Base-by-base conservation (phyloP, 495 filamentous ascomycete genomes). In the Tuber brumale region DNA sequence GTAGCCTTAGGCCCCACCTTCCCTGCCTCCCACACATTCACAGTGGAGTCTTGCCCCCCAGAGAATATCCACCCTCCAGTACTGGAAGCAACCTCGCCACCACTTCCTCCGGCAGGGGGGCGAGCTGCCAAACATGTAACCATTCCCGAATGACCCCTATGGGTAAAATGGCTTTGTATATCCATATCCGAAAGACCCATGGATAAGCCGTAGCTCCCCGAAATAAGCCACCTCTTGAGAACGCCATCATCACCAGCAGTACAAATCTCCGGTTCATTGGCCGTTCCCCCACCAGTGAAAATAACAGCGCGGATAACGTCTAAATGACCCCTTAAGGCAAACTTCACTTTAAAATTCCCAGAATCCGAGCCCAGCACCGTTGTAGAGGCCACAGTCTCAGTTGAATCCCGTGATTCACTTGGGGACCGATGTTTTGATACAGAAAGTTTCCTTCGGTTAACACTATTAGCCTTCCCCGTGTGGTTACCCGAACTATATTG, bases 51-150 rank as follows among this genome's bases (percentile, higher is more conserved):
- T 82, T 97, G 93, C 5, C 95, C 95, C 66, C 96, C 95, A 27
- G 94, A 97, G 84, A 99, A 98, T 51, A 99, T 92, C 95, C 96
- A 98, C 9, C 96, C 96, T 78, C 97, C 94, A 31, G 93, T 93
- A 74, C 91, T 87, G 1, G 90, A 91, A 7, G 45, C 69, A 35
- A 51, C 57, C 14, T 74, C 75, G 45, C 72, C 51, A 37, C 74
- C 79, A 18, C 41, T 69, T 3, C 76, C 72, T 45, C 44, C 91
- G 9, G 91, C 89, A 5, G 93, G 89, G 2, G 94, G 93, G 86
- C 92, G 97, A 4, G 95, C 92, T 3, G 96, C 91, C 16, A 99
- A 85, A 12, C 89, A 93, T 71, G 94, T 92, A 16, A 99, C 94
- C n/a, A 93, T 89, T 16, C 95, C 95, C 35, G 88, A 89, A 82